A percentile compares a stretch with the other conserved stretches of the same genome.
phyloP scores from a whole-genome alignment of 352 stramenopile genomes.

The Globisporangium middletonii region DNA sequence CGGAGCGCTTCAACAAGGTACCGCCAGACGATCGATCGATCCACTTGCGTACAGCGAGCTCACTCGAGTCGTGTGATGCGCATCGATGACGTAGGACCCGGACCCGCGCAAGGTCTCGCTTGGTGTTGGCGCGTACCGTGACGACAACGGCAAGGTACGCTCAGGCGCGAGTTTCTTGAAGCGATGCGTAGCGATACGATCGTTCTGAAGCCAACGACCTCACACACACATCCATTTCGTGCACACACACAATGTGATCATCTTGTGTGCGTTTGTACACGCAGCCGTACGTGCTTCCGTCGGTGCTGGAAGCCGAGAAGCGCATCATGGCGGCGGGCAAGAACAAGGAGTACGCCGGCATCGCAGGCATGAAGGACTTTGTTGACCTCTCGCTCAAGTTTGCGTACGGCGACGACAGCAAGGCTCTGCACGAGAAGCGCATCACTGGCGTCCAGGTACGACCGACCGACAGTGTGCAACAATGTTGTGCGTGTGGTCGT shows the following conservation, averaged over 20 bases:
- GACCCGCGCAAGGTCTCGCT: slow-evolving; percentile 95
- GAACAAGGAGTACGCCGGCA: slow-evolving; percentile 98
- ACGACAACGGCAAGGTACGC: slow-evolving; percentile 83
- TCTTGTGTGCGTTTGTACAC: background rate
- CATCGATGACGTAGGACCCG: slow-evolving; percentile 64
- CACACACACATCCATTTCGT: no score
- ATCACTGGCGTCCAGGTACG: slow-evolving; percentile 91
- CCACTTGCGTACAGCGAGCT: background rate
- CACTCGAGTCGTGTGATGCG: background rate
- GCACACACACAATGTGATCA: background rate
- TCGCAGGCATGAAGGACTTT: slow-evolving; percentile 95
- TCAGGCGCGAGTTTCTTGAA: background rate
- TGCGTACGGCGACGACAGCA: slow-evolving; percentile 94
- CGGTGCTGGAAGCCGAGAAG: slow-evolving; percentile 95
- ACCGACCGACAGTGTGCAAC: background rate
- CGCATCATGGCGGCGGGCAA: slow-evolving; percentile 89
- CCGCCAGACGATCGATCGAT: background rate
- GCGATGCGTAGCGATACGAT: background rate
- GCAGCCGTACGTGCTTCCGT: slow-evolving; percentile 95
- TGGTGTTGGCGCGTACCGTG: slow-evolving; percentile 98
- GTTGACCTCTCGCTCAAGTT: slow-evolving; percentile 94
- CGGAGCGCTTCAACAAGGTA: slow-evolving; percentile 88
- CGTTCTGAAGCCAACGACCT: background rate
- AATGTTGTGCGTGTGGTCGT: background rate
- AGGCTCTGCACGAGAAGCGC: slow-evolving; percentile 86